These are phyloP conservation scores for Posidonia oceanica DNA, from an alignment of 116 monocot genomes.

Conservation along the genomic window DNA sequence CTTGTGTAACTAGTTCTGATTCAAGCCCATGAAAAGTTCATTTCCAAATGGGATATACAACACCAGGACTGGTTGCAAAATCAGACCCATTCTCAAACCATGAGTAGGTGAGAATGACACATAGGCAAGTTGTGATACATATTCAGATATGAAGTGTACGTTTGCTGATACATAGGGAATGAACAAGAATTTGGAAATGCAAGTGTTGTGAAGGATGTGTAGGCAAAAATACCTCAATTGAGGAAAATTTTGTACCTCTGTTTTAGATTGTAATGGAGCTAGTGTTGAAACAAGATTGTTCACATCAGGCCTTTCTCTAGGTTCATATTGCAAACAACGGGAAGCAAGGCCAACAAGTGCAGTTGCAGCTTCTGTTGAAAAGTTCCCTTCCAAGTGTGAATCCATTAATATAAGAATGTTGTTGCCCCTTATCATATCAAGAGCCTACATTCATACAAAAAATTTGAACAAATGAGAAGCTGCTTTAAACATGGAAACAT, in stretches of 20 bases:
- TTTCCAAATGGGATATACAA: no score
- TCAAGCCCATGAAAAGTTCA: no score
- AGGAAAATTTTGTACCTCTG: constrained; percentile 36
- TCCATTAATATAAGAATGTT: constrained; percentile 78
- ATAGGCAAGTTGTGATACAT: no score
- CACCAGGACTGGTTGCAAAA: no score
- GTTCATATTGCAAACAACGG: constrained; percentile 79
- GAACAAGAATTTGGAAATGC: neutral
- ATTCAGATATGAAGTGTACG: neutral
- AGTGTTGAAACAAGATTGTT: constrained; percentile 68
- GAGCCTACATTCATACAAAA: constrained; percentile 30
- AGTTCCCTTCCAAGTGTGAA: constrained; percentile 90
- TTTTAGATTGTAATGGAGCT: constrained; percentile 74
- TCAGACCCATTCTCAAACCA: no score
- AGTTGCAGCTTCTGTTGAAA: constrained; percentile 82
- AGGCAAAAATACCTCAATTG: neutral
- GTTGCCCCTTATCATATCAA: constrained; percentile 90
- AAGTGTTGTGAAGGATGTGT: neutral
- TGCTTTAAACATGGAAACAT: no score
- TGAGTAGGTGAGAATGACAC: no score
- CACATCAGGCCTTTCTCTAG: constrained; percentile 69
- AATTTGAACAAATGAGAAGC: neutral
- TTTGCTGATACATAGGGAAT: neutral
- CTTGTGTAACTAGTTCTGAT: no score
- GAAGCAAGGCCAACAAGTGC: constrained; percentile 82